Base-by-base conservation (phyloP, 495 filamentous ascomycete genomes). In the Hyaloscypha variabilis region DNA sequence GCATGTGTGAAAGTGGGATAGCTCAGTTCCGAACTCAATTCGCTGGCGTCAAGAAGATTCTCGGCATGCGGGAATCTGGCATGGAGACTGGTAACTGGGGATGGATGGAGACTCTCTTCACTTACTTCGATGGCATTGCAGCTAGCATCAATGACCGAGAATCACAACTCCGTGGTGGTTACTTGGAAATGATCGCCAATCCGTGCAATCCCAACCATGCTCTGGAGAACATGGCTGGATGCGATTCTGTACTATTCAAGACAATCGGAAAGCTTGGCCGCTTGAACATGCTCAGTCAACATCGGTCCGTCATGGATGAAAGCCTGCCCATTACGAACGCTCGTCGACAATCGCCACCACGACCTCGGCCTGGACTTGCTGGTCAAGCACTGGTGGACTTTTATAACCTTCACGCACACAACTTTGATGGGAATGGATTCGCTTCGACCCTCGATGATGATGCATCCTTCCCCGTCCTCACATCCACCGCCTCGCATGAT, bases 81-180 rank as follows among this genome's bases (percentile, higher is more conserved):
- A 80, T 83, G 23, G 90, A 92, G 60, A 86, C 91, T 31, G 89
- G 87, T 50, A 82, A 83, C 54, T 85, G 84, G 67, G 79, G 83
- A 5, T 98, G 94, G 94, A 93, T 97, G 80, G 92, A 96, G 65
- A 88, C 92, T n/a, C 87, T 97, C 72, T 97, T 97, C 72, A 95
- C 93, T 19, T 97, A 93, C 85, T 92, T 96, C 69, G 94, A 97
- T 74, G 93, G 92, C n/a, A 90, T 97, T 79, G 93, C 91, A 0
- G 91, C 92, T 29, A 92, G 91, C 55, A 90, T 96, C 64, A 97
- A 97, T 70, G 91, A 97, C 73, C 87, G 94, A 62, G 94, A 97
- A 74, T 85, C 90, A n/a, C 91, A 96, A 72, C 84, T 98, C 29
- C 88, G 88, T 62, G 88, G 87, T 17, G 83, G 81, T 26, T 87